A percentile compares a stretch with the other conserved stretches of the same genome.
phyloP scores from a whole-genome alignment of 2,329 filamentous ascomycete genomes.

The Ambrosiella beaveri region DNA sequence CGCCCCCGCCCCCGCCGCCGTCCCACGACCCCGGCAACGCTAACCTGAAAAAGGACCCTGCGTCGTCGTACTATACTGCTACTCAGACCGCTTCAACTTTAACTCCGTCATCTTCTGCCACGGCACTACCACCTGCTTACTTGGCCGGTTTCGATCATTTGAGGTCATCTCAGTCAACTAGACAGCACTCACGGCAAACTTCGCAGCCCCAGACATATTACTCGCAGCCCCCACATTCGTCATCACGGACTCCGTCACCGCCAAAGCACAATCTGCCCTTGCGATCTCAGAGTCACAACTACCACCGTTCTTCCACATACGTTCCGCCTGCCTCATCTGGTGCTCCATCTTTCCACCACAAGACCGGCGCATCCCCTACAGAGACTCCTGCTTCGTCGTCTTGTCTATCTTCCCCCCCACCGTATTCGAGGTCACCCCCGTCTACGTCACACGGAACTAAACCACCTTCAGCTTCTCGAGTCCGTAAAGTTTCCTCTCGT shows the following conservation, averaged over 20 bases:
- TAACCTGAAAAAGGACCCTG: conserved; percentile 1
- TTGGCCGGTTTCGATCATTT: conserved; percentile 1
- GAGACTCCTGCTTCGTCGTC: background rate
- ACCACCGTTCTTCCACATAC: conserved; percentile 8
- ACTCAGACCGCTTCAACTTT: background rate
- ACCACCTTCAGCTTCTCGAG: conserved; percentile 6
- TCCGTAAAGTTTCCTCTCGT: conserved; percentile 6
- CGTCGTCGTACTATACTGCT: conserved; percentile 4
- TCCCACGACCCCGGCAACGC: background rate
- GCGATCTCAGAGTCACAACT: conserved; percentile 12
- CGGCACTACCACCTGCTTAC: background rate
- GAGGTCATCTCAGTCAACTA: conserved; percentile 3
- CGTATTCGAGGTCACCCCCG: conserved; percentile 9
- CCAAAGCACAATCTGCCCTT: conserved; percentile 10
- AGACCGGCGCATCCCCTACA: background rate
- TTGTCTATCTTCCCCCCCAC: conserved; percentile 6
- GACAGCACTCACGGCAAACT: conserved; percentile 9
- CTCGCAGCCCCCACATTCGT: background rate
- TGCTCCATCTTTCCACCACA: background rate
- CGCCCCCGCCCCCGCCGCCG: conserved; percentile 2
- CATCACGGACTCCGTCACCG: conserved; percentile 10
- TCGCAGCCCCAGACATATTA: conserved; percentile 8
- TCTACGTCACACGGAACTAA: conserved; percentile 4
- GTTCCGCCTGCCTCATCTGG: background rate
- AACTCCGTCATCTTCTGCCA: background rate